Conservation (phyloP, 306 rosid species). For the Glycine tomentella region DNA sequence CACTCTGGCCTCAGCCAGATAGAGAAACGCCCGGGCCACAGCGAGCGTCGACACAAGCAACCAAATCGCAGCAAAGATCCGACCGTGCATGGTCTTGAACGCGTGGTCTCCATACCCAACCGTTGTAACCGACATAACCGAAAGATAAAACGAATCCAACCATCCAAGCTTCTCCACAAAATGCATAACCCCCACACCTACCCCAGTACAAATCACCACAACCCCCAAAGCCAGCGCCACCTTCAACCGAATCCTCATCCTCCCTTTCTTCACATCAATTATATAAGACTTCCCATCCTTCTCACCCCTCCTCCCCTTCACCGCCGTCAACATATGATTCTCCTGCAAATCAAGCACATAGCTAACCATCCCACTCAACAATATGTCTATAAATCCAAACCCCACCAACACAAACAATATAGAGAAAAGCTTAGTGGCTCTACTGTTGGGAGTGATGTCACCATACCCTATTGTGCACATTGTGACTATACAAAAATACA, state of each 20-base stretch:
- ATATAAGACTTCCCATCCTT: slow-evolving; percentile 68
- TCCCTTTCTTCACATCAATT: slow-evolving; percentile 93
- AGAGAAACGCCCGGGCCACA: slow-evolving; percentile 90
- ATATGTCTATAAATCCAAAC: slow-evolving; percentile 88
- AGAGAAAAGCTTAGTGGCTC: slow-evolving; percentile 81
- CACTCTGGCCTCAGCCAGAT: slow-evolving; percentile 96
- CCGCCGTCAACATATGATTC: slow-evolving; percentile 67
- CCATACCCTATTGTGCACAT: slow-evolving; percentile 99
- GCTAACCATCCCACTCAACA: slow-evolving; percentile 90
- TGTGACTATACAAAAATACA: slow-evolving; percentile 93
- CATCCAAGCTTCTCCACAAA: slow-evolving; percentile 83
- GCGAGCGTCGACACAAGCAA: slow-evolving; percentile 93
- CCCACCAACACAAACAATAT: slow-evolving; percentile 88
- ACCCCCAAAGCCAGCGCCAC: slow-evolving; percentile 92
- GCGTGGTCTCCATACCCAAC: slow-evolving; percentile 95
- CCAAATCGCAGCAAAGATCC: slow-evolving; percentile 92
- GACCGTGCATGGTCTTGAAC: slow-evolving; percentile 77
- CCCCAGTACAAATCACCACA: slow-evolving; percentile 84
- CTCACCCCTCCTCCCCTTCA: slow-evolving; percentile 64
- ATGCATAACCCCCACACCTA: slow-evolving; percentile 87
- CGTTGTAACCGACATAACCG: slow-evolving; percentile 97
- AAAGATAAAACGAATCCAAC: slow-evolving; percentile 93
- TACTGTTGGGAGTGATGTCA: slow-evolving; percentile 81
- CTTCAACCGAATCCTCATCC: slow-evolving; percentile 99
- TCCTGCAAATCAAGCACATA: slow-evolving; percentile 96